A percentile compares a stretch with the other conserved stretches of the same genome.
Conservation (phyloP, 2,329 filamentous ascomycete genomes). For the Sphaerostilbella broomeana region DNA sequence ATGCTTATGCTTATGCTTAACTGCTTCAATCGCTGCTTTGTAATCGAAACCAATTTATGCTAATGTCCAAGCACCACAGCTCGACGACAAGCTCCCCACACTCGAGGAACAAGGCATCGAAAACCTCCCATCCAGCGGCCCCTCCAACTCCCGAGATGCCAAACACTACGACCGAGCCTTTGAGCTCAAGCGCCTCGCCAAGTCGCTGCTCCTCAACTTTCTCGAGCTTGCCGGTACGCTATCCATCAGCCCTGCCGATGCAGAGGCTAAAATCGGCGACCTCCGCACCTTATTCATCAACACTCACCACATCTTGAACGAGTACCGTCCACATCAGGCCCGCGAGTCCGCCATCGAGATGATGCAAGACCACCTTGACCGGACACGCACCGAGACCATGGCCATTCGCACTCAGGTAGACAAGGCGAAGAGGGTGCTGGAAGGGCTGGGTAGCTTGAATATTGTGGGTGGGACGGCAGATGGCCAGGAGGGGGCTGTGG, state of each 20-base stretch:
- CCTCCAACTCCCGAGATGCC: constrained; percentile 39
- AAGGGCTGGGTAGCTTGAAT: constrained; percentile 55
- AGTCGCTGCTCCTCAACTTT: constrained; percentile 82
- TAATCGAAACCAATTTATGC: background rate
- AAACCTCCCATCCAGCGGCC: constrained; percentile 48
- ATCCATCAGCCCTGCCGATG: constrained; percentile 35
- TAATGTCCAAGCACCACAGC: constrained; percentile 25
- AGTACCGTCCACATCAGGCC: constrained; percentile 90
- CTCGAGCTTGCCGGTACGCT: constrained; percentile 65
- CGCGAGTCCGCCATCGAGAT: constrained; percentile 78
- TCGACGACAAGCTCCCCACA: constrained; percentile 56
- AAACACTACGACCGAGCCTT: constrained; percentile 57
- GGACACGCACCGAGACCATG: constrained; percentile 65
- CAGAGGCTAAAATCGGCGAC: constrained; percentile 67
- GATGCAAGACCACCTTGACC: constrained; percentile 79
- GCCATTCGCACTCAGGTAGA: constrained; percentile 60
- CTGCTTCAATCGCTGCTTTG: background rate
- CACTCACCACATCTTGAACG: constrained; percentile 87
- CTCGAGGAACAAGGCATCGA: constrained; percentile 65
- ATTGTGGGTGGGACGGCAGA: constrained; percentile 16
- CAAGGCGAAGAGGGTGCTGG: constrained; percentile 67
- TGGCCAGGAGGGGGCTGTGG: constrained; percentile 13
- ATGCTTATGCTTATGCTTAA: constrained; percentile 5
- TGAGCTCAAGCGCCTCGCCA: constrained; percentile 70
- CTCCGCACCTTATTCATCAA: constrained; percentile 80